Base-by-base conservation (phyloP, 257 asterid species). In the Linaria vulgaris region DNA sequence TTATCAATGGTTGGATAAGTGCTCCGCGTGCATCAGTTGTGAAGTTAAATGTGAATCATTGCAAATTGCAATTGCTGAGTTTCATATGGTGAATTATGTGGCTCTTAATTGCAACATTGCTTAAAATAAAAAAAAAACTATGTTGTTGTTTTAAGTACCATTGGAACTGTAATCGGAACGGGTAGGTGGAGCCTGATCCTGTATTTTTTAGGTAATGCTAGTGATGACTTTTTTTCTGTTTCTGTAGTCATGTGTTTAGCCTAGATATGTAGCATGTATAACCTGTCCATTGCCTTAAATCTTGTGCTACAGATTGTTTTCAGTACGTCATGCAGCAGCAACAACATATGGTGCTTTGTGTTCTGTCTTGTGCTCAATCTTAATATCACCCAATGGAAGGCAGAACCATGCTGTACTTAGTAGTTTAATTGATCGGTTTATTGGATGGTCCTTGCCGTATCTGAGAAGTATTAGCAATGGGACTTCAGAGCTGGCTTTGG, bases 391-490 rank as follows among this genome's bases (percentile, higher is more conserved):
- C 60, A 87, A 79, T 72, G 97, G 95, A 75, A 92, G 96, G 82
- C 97, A 89, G 81, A 89, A 78, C 79, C 85, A 82, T 74, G 87
- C 65, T 23, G 63, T 92, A 61, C 86, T 85, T 66, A 80, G 85
- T 48, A 76, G 85, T 77, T 79, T 83, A 74, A 75, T 90, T 57
- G 99, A 92, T 67, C 83, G 85, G 76, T 92, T 89, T 80, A 76
- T 89, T 77, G 91, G 90, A 63, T 94, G 99, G 99, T 88, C 99
- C 16, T 69, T 94, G 72, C 95, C 94, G 11, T 80, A 84, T 62
- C 78, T 87, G 63, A 78, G 82, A 46, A 82, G 81, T 53, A 69
- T 75, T 54, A 80, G 76, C 60, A 84, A 76, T 69, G 91, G 78
- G 51, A 75, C 86, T 55, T 68, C 86, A 6, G 96, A 94, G 68